Evolutionary conservation across 106 monocot genomes (phyloP), one percentile per base, ranked within the genome.

Genomic region (Dendrobium nobile): DNA sequence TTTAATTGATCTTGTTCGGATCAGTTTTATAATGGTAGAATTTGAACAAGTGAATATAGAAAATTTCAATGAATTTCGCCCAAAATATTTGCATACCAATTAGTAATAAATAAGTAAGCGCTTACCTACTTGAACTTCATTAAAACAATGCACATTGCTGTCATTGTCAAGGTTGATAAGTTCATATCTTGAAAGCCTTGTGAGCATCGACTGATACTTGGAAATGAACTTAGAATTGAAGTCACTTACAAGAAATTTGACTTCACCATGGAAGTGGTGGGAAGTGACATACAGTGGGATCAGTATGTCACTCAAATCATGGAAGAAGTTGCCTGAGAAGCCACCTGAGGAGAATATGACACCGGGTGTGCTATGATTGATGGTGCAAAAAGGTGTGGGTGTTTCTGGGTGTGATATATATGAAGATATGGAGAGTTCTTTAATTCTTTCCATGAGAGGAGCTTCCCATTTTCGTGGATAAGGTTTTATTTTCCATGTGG

Each of bases 251-350:
- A 90, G 67, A 75, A 90, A 81, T 17, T 75, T 82, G n/a, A 90
- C 87, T 22, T 85, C 80, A 1, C 80, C 83, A 9, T 81, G 55
- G 31, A 55, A 84, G 7, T 45, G 80, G 64, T 67, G 65, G 2
- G 87, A 61, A 4, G 85, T 85, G 15, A 83, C 44, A 58, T 85
- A 90, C 42, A 90, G 85, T 4, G 90, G 90, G 77, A 90, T 44
- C n/a, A 90, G 15, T 19, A 90, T 75, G 54, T 90, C 90, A 41
- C 80, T 85, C 72, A 87, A 79, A 78, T 87, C 87, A 41, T 90
- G 90, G 81, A 83, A 90, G 78, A 85, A 73, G 81, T 90, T 90
- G 0, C 87, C 85, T 0, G 79, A 17, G 75, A 79, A 85, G 0
- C 90, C 90, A 0, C 79, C 81, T 4, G 75, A 64, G 24, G 89